Percentiles rank a stretch among this genome's conserved stretches.
Conservation (phyloP, 2,329 filamentous ascomycete species). For the Lasiodiplodia sp. region DNA sequence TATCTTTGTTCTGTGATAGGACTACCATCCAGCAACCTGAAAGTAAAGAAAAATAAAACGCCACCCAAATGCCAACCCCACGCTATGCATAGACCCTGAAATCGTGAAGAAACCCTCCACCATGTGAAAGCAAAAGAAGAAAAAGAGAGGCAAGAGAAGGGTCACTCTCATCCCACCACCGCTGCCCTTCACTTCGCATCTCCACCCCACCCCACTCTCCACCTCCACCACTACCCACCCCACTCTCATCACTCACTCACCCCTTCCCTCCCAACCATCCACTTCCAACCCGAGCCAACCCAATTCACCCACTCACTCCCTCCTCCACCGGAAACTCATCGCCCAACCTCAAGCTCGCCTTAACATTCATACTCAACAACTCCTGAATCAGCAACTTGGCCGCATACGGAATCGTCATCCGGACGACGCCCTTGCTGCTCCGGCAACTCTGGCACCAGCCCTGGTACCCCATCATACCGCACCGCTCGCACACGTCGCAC, state of each 20-base stretch:
- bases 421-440: slow-evolving; percentile 81
- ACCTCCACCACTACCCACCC: no score
- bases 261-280: not conserved
- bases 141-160: no score
- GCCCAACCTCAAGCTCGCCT: slow-evolving; percentile 85
- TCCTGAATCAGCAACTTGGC: slow-evolving; percentile 97
- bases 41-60: not conserved
- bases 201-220: no score
- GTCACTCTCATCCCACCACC: no score
- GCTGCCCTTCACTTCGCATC: no score
- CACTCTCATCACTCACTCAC: not conserved
- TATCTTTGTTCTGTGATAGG: no score
- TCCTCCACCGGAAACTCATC: slow-evolving; percentile 79
- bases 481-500: slow-evolving; percentile 92
- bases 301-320: not conserved
- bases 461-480: slow-evolving; percentile 93
- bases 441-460: slow-evolving; percentile 95
- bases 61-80: not conserved
- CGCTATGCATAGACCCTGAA: slow-evolving; percentile 2
- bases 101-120: not conserved
- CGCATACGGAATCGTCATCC: slow-evolving; percentile 97
- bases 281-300: not conserved
- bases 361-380: slow-evolving; percentile 98
- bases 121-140: no score
- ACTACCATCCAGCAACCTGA: no score